Evolutionary conservation across 148 eudicot species (phyloP).

Genomic region (Rhododendron williamsianum): DNA sequence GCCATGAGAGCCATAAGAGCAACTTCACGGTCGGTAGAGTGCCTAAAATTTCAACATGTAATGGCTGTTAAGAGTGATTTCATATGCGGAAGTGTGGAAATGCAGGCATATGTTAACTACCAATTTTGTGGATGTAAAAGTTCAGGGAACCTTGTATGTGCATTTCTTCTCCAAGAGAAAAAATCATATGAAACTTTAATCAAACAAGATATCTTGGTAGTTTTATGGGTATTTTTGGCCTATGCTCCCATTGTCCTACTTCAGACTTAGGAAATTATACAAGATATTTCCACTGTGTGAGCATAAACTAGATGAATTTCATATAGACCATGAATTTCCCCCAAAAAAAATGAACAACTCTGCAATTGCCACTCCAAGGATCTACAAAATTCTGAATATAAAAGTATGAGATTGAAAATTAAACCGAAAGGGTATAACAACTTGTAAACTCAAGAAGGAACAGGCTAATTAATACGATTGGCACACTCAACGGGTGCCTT

Average conservation of each 20-base stretch:
- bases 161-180: conserved; percentile 2
- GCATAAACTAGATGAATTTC: neutral
- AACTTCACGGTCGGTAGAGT: conserved; percentile 51
- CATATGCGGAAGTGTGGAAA: neutral
- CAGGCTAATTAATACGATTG: neutral
- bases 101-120: neutral
- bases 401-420: neutral
- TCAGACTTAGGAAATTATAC: neutral
- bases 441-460: neutral
- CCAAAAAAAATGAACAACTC: neutral
- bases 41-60: conserved; percentile 31
- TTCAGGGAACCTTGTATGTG: neutral
- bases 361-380: neutral
- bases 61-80: neutral
- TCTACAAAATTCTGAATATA: neutral
- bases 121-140: neutral
- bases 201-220: conserved; percentile 1
- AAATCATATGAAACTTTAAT: neutral
- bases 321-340: neutral
- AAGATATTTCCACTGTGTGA: neutral
- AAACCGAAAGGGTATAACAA: neutral
- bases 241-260: neutral
- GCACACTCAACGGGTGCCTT: neutral
- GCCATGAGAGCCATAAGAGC: conserved; percentile 59
- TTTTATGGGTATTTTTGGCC: neutral